phyloP scores from a whole-genome alignment of 2,329 filamentous ascomycete species.

The Diaporthe longicolla region DNA sequence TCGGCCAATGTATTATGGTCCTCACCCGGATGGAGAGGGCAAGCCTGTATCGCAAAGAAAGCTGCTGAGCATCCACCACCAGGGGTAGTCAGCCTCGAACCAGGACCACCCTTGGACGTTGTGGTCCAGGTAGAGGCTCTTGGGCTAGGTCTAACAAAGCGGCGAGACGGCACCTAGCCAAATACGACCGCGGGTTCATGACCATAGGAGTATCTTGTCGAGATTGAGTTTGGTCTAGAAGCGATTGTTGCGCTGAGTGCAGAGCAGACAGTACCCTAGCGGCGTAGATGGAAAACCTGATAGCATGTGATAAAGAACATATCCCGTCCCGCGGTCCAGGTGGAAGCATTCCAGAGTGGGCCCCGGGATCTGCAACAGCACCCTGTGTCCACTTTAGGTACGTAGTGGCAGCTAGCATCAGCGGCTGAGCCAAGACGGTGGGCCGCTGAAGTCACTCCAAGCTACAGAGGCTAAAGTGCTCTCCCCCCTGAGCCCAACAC shows the following conservation, averaged over 20 bases:
- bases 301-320: conserved; percentile 11
- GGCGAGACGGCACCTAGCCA: conserved; percentile 9
- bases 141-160: neutral
- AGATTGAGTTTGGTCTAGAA: conserved; percentile 21
- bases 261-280: neutral
- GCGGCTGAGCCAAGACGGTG: conserved; percentile 32
- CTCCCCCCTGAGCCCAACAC: conserved; percentile 31
- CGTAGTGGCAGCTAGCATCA: conserved; percentile 6
- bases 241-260: neutral
- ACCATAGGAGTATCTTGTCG: neutral
- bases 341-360: conserved; percentile 22
- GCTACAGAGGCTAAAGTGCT: conserved; percentile 12
- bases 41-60: neutral
- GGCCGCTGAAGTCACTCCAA: conserved; percentile 33
- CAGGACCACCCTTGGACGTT: conserved; percentile 19
- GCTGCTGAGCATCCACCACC: neutral
- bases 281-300: neutral
- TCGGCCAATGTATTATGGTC: neutral
- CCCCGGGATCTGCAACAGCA: conserved; percentile 24
- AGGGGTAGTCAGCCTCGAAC: neutral
- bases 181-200: neutral
- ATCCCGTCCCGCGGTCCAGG: conserved; percentile 3
- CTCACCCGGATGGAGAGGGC: neutral
- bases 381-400: conserved; percentile 14
- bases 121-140: neutral